phyloP scores from a whole-genome alignment of 306 rosid species.

The Hippophae tibetana region DNA sequence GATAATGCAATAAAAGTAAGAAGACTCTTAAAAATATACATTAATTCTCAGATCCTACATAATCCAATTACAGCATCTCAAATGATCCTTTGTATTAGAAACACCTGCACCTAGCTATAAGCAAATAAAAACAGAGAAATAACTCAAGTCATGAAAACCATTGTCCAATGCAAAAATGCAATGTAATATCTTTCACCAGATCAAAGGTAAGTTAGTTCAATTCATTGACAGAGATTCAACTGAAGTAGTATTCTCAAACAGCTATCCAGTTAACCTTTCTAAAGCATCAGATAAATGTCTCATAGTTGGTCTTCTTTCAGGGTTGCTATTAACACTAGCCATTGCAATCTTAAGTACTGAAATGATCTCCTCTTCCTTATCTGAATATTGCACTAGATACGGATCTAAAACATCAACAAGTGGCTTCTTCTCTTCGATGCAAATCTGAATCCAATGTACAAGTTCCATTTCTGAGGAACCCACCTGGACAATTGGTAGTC shows the following conservation, averaged over 20 bases:
- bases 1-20: too few species aligned
- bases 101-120: too few species aligned
- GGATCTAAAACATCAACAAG: conserved; percentile 77
- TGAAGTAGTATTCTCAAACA: conserved; percentile 18
- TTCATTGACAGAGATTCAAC: too few species aligned
- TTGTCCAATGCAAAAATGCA: too few species aligned
- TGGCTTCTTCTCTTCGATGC: conserved; percentile 91
- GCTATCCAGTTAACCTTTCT: conserved; percentile 45
- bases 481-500: conserved; percentile 62
- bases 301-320: conserved; percentile 91
- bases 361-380: conserved; percentile 70
- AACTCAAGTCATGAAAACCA: too few species aligned
- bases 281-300: conserved; percentile 74
- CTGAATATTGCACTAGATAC: conserved; percentile 50
- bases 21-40: too few species aligned
- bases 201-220: neutral
- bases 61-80: too few species aligned
- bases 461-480: conserved; percentile 83
- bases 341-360: conserved; percentile 79
- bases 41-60: too few species aligned
- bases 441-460: conserved; percentile 85
- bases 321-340: conserved; percentile 75
- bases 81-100: too few species aligned
- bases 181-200: neutral
- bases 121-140: too few species aligned